Base-by-base conservation (phyloP, 192 early-diverging fungal species). In the Backusella circina region DNA sequence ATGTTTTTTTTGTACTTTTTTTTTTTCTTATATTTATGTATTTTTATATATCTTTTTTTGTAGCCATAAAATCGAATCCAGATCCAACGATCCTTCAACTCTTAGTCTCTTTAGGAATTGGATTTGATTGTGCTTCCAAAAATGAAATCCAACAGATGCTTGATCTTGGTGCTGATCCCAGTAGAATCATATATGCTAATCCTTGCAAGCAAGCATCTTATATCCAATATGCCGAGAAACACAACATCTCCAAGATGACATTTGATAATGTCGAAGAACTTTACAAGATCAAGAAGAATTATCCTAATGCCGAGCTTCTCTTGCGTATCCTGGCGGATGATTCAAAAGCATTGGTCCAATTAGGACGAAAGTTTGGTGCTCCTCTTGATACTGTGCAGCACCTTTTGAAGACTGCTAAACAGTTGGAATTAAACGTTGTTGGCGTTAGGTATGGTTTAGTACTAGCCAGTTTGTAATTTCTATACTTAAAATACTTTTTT, bases 241-340 rank as follows among this genome's bases (percentile, higher is more conserved):
- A 90, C 65, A 90, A 92, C 71, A 95, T 99, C 32, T 80, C 80
- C 66, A 91, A 95, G 90, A 96, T 99, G 95, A 99, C 98, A 21
- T 99, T 99, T 87, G 98, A 99, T 85, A 99, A 99, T 86, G 91
- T 91, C 6, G 98, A 99, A 84, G 98, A 99, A 82, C 91, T 99
- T 3, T 84, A 88, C 87, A 99, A 99, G 88, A 92, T 99, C 78
- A 93, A 94, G 80, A 78, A 84, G 36, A 83, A 86, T 75, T 90
- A 93, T 79, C 94, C 96, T 36, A 84, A 91, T 36, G 96, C 98
- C 33, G 87, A 93, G 76, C 86, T 95, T 47, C 91, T 99, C n/a
- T 85, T 99, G 51, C 94, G 98, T 68, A 95, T 99, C 79, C 84
- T 98, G 57, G 91, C 95, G 0, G 98, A 99, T 79, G 98, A 98